A percentile compares a stretch with the other conserved stretches of the same genome.
Evolutionary conservation across 805 yeast genomes (phyloP).

Genomic region (Monosporozyma yasuniensis): DNA sequence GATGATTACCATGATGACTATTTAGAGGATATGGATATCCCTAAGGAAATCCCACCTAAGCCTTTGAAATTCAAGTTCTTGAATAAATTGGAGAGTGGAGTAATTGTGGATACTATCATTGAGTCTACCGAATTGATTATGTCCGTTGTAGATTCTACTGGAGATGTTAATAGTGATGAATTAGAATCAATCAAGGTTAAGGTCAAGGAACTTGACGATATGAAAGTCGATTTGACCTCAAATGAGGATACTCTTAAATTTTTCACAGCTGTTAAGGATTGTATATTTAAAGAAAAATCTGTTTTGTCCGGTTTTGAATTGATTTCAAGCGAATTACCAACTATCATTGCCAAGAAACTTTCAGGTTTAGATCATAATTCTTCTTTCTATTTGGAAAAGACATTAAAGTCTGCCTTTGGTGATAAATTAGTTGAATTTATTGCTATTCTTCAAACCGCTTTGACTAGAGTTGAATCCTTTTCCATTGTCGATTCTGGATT

Average conservation of each 20-base stretch:
- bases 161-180: slow-evolving; percentile 18
- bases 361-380: neutral
- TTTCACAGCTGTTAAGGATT: slow-evolving; percentile 34
- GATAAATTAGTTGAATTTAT: slow-evolving; percentile 38
- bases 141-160: slow-evolving; percentile 14
- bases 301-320: slow-evolving; percentile 67
- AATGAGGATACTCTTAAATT: slow-evolving; percentile 26
- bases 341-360: slow-evolving; percentile 16
- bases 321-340: slow-evolving; percentile 56
- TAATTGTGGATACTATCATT: slow-evolving; percentile 7
- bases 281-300: slow-evolving; percentile 26
- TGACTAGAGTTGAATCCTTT: slow-evolving; percentile 67
- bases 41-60: slow-evolving; percentile 24
- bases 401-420: slow-evolving; percentile 37
- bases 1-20: slow-evolving; percentile 25
- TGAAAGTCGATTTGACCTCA: slow-evolving; percentile 18
- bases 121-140: slow-evolving; percentile 11
- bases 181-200: slow-evolving; percentile 17
- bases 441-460: slow-evolving; percentile 56
- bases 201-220: slow-evolving; percentile 16
- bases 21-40: slow-evolving; percentile 27
- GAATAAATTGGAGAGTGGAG: slow-evolving; percentile 2
- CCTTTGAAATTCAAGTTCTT: slow-evolving; percentile 17
- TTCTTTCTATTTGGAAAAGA: slow-evolving; percentile 26
- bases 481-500: slow-evolving; percentile 42